Conservation (phyloP, 78 protist species). For the Dictyostelium discoideum region DNA sequence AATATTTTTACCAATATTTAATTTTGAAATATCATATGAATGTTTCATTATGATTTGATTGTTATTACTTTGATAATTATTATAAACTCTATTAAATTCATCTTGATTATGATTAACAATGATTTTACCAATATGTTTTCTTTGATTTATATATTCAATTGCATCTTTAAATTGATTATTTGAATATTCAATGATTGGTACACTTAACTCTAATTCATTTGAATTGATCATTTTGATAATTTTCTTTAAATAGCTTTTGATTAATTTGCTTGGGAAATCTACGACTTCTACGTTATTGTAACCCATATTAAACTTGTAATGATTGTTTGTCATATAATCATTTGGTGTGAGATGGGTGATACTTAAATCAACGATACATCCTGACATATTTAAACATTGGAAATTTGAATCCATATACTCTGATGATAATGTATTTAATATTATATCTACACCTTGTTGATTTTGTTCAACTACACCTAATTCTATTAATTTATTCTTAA, state of each 20-base stretch:
- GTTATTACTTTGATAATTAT: background rate
- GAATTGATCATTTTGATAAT: background rate
- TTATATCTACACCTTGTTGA: conserved; percentile 25
- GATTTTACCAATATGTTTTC: conserved; percentile 61
- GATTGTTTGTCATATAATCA: background rate
- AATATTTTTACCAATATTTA: background rate
- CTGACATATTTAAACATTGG: background rate
- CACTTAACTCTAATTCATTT: background rate
- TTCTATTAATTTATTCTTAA: background rate
- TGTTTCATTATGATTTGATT: background rate
- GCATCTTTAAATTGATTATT: background rate
- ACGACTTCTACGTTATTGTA: background rate
- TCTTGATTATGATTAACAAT: conserved; percentile 3
- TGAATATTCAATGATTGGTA: background rate
- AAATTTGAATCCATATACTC: conserved; percentile 1
- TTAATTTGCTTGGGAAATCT: background rate
- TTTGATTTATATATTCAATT: conserved; percentile 8
- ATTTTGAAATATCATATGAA: background rate
- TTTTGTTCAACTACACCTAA: background rate
- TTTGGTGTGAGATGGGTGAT: background rate
- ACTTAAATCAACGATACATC: conserved; percentile 40
- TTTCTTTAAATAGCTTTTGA: background rate
- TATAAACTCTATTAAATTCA: background rate
- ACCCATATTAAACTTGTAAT: background rate
- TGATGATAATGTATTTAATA: conserved; percentile 10